Conservation (phyloP, 495 filamentous ascomycete species). For the Neurospora sp. region DNA sequence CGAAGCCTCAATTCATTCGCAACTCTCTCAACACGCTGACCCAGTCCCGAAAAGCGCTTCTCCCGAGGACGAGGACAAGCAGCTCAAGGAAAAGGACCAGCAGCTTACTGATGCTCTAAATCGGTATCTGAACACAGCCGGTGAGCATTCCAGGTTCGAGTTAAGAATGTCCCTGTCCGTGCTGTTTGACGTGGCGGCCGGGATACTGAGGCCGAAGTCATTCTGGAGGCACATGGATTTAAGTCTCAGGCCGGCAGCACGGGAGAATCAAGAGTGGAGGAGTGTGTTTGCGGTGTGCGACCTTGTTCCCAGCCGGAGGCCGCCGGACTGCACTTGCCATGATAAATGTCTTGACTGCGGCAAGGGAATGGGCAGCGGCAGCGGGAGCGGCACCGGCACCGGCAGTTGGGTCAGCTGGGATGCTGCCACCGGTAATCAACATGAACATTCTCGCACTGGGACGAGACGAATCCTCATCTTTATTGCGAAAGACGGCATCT, state of each 20-base stretch:
- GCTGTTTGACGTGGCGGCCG: neutral
- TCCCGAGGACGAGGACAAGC: neutral
- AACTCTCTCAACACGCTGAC: neutral
- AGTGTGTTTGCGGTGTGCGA: neutral
- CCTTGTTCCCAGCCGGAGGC: neutral
- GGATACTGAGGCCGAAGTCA: neutral
- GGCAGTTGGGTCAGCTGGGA: neutral
- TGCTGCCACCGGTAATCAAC: neutral
- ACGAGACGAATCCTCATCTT: neutral
- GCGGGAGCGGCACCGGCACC: neutral
- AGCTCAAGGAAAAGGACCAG: neutral
- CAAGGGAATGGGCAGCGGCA: neutral
- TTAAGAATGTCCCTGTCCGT: neutral
- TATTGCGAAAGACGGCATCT: neutral
- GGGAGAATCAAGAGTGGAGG: neutral
- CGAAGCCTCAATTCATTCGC: neutral
- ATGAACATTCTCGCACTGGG: neutral
- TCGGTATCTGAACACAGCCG: neutral
- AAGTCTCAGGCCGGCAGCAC: neutral
- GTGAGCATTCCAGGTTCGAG: neutral
- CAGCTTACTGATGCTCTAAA: neutral
- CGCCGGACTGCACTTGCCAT: neutral
- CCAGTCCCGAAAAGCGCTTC: neutral
- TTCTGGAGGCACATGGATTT: neutral
- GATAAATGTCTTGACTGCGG: neutral